These are phyloP conservation scores for button mushroom (Agaricus bisporus) DNA, from an alignment of 768 basidiomycete species.

Conservation along the genomic window DNA sequence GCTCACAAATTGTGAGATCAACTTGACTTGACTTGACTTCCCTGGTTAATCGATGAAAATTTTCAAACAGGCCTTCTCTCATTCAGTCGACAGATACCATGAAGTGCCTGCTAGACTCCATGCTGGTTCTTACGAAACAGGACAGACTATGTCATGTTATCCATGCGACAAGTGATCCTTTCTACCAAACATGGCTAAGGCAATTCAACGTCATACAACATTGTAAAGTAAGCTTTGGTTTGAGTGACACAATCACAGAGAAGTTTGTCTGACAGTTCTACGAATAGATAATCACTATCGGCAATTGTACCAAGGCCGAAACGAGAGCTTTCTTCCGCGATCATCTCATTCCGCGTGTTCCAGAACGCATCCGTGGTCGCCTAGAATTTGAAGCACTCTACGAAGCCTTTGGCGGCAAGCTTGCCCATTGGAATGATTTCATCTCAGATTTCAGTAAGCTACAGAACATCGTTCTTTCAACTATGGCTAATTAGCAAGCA, in stretches of 20 bases:
- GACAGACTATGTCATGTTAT: constrained; percentile 81
- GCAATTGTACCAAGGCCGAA: constrained; percentile 72
- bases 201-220: constrained; percentile 79
- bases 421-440: constrained; percentile 81
- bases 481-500: constrained; percentile 19
- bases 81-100: constrained; percentile 76
- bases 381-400: constrained; percentile 71
- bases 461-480: not conserved
- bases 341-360: constrained; percentile 61
- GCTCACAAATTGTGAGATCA: constrained; percentile 68
- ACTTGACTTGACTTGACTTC: not conserved
- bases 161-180: constrained; percentile 78
- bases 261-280: not conserved
- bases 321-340: constrained; percentile 62
- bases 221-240: constrained; percentile 52
- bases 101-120: constrained; percentile 80
- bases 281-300: constrained; percentile 65
- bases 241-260: not conserved
- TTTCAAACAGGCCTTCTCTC: constrained; percentile 48
- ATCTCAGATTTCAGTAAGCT: constrained; percentile 63
- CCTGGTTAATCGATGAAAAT: not conserved
- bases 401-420: constrained; percentile 78
- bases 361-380: constrained; percentile 45
- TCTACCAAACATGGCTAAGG: constrained; percentile 79
- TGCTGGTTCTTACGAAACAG: constrained; percentile 84